phyloP scores from a whole-genome alignment of 805 yeast species.

The Blastobotrys chiropterorum region DNA sequence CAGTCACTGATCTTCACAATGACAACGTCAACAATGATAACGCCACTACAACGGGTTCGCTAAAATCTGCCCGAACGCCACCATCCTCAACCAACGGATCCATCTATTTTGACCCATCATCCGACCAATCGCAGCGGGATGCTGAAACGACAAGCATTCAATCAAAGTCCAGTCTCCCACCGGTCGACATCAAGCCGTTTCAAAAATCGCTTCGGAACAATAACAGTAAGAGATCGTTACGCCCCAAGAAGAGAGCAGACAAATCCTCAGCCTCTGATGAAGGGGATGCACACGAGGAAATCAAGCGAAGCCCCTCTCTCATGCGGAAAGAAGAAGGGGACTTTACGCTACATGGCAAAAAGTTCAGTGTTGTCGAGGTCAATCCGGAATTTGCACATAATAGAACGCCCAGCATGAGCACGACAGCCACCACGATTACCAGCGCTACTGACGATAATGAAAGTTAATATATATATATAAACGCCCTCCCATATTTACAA shows the following conservation, averaged over 20 bases:
- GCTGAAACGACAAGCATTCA: neutral
- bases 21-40: neutral
- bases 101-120: neutral
- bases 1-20: neutral
- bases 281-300: slow-evolving; percentile 5
- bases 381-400: slow-evolving; percentile 27
- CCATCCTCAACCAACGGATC: neutral
- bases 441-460: neutral
- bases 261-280: neutral
- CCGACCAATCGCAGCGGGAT: neutral
- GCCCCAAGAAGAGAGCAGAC: neutral
- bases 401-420: slow-evolving; percentile 9
- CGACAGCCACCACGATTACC: neutral
- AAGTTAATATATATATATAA: no score
- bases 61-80: neutral
- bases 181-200: slow-evolving; percentile 9
- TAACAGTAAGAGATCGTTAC: neutral
- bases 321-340: slow-evolving; percentile 22
- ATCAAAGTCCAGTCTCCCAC: neutral
- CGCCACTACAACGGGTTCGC: neutral
- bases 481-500: no score
- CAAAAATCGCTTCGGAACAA: slow-evolving; percentile 12
- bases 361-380: slow-evolving; percentile 28
- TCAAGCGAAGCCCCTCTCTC: slow-evolving; percentile 20
- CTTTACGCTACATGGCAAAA: slow-evolving; percentile 27